phyloP scores from a whole-genome alignment of 2,329 filamentous ascomycete species.

The Clarireedia paspali region DNA sequence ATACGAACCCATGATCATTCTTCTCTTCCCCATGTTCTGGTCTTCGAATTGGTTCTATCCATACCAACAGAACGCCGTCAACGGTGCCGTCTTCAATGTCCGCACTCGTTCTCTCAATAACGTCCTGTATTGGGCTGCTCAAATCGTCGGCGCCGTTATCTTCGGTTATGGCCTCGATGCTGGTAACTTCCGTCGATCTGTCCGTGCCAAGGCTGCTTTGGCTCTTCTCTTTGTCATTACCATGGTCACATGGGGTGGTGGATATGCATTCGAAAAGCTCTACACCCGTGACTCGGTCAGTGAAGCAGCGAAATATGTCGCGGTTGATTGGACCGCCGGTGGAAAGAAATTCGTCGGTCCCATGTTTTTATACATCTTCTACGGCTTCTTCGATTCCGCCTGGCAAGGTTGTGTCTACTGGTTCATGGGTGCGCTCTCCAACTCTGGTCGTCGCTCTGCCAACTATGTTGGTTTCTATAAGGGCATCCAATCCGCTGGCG shows the following conservation, averaged over 20 bases:
- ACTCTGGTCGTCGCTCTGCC: slow-evolving; percentile 85
- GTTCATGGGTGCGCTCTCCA: slow-evolving; percentile 91
- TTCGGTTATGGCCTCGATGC: slow-evolving; percentile 68
- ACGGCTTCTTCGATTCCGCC: slow-evolving; percentile 79
- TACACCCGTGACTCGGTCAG: slow-evolving; percentile 36
- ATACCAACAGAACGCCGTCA: slow-evolving; percentile 72
- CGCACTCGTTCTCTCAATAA: slow-evolving; percentile 71
- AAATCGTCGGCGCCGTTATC: slow-evolving; percentile 67
- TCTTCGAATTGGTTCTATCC: slow-evolving; percentile 75
- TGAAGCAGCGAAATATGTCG: slow-evolving; percentile 11
- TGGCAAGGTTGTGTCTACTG: slow-evolving; percentile 93
- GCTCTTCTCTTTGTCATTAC: slow-evolving; percentile 58
- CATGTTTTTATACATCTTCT: slow-evolving; percentile 87
- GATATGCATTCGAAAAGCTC: slow-evolving; percentile 70
- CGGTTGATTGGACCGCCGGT: slow-evolving; percentile 56
- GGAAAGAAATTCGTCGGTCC: slow-evolving; percentile 59
- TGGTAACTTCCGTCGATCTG: slow-evolving; percentile 49
- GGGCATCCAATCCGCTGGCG: slow-evolving; percentile 80
- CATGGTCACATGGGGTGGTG: slow-evolving; percentile 75
- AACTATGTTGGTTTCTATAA: slow-evolving; percentile 92
- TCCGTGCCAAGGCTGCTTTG: slow-evolving; percentile 60
- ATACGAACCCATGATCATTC: slow-evolving; percentile 63
- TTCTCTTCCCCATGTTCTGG: slow-evolving; percentile 77
- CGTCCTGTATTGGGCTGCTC: slow-evolving; percentile 69
- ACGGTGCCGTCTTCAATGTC: slow-evolving; percentile 62